These are phyloP conservation scores for Yamadazyma nakazawae DNA, from an alignment of 805 yeast genomes.

Conservation along the genomic window DNA sequence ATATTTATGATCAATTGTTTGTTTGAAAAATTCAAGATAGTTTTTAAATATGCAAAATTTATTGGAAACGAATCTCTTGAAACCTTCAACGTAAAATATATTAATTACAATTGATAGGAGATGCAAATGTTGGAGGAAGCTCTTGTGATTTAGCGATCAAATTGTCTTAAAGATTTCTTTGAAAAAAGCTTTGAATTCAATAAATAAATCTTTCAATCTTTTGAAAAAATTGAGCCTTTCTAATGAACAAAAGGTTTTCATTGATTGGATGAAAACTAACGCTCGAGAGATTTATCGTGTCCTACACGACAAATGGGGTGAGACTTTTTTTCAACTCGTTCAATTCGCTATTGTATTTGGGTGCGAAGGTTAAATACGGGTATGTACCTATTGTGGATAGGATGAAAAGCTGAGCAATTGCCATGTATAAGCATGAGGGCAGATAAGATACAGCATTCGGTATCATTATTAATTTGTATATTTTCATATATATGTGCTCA, in stretches of 20 bases:
- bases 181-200: conserved; percentile 7
- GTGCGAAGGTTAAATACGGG: background rate
- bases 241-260: conserved; percentile 22
- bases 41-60: background rate
- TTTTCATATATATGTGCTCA: too few species aligned
- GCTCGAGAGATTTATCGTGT: background rate
- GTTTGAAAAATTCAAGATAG: conserved; percentile 1
- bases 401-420: background rate
- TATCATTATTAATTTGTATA: too few species aligned
- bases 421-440: too few species aligned
- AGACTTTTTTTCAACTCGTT: background rate
- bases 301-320: background rate
- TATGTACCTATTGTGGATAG: background rate
- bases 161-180: conserved; percentile 1
- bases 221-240: conserved; percentile 10
- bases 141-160: background rate
- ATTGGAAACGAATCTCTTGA: background rate
- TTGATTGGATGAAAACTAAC: conserved; percentile 17
- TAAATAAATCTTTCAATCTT: conserved; percentile 3
- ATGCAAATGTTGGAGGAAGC: conserved; percentile 1
- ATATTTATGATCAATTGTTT: background rate
- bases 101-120: background rate
- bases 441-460: too few species aligned
- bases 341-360: background rate
- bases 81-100: background rate